A percentile compares a stretch with the other conserved stretches of the same genome.
phyloP scores from a whole-genome alignment of 2,329 filamentous ascomycete species.

The Ophiosphaerella herpotricha region DNA sequence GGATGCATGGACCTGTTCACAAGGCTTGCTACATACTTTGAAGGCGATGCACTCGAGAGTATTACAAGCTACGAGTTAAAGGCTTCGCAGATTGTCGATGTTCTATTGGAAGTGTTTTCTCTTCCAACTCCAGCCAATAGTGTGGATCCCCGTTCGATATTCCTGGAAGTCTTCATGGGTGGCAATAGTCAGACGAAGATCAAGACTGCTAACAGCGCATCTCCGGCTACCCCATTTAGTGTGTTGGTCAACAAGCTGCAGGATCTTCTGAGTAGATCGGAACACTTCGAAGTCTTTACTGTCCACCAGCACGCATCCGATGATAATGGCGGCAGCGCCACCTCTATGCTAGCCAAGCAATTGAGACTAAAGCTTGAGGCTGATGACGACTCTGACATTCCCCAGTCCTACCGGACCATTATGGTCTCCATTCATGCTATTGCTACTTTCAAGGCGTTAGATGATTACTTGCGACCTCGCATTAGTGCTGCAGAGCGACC shows the following conservation, averaged over 20 bases:
- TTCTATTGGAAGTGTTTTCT: constrained; percentile 81
- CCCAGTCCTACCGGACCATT: constrained; percentile 84
- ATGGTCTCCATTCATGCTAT: constrained; percentile 99
- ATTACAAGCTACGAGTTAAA: constrained; percentile 95
- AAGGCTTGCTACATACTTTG: constrained; percentile 80
- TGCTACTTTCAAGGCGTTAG: constrained; percentile 93
- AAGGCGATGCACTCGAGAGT: constrained; percentile 84
- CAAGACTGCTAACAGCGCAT: constrained; percentile 68
- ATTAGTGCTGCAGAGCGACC: constrained; percentile 79
- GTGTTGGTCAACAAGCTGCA: constrained; percentile 92
- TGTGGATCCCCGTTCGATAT: constrained; percentile 73
- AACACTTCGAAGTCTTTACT: constrained; percentile 97
- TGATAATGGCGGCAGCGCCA: constrained; percentile 87
- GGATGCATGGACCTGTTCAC: constrained; percentile 71
- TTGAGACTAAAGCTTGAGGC: constrained; percentile 86
- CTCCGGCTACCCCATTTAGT: constrained; percentile 82
- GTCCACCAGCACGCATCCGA: constrained; percentile 84
- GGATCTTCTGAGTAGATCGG: constrained; percentile 91
- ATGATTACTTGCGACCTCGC: constrained; percentile 91
- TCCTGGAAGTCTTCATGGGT: constrained; percentile 92
- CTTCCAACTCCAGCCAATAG: constrained; percentile 63
- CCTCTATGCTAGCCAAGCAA: constrained; percentile 96
- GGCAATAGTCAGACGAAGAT: constrained; percentile 64
- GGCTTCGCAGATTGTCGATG: constrained; percentile 84
- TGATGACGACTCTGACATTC: constrained; percentile 89